A percentile compares a stretch with the other conserved stretches of the same genome.
Conservation (phyloP, 331 rosid genomes). For the Arachis monticola region DNA sequence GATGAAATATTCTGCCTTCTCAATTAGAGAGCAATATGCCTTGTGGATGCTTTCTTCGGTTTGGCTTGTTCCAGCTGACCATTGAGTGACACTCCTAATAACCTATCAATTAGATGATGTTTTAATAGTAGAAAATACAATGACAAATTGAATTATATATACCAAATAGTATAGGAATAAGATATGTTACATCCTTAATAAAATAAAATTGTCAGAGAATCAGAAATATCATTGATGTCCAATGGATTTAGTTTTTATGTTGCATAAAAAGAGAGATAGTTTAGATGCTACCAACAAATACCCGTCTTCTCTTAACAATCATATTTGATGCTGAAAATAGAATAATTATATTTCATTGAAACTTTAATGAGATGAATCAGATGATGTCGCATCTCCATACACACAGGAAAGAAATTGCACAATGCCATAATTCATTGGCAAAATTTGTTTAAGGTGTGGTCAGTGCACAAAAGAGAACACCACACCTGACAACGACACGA, state of each 20-base stretch:
- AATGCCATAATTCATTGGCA: constrained; percentile 17
- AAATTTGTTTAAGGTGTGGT: constrained; percentile 2
- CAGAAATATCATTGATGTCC: constrained; percentile 15
- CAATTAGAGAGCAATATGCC: constrained; percentile 94
- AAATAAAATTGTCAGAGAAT: constrained; percentile 27
- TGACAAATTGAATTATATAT: not conserved
- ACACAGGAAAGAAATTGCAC: constrained; percentile 3
- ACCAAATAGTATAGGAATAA: constrained; percentile 17
- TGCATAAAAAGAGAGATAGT: constrained; percentile 8
- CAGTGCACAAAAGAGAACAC: constrained; percentile 27
- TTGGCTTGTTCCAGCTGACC: constrained; percentile 99
- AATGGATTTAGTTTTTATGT: constrained; percentile 16
- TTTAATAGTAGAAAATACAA: constrained; percentile 33
- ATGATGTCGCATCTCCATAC: constrained; percentile 8
- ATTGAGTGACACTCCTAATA: constrained; percentile 95
- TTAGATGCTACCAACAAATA: constrained; percentile 21
- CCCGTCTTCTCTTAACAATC: constrained; percentile 20
- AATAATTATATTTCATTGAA: constrained; percentile 15
- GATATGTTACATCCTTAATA: constrained; percentile 24
- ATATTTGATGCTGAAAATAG: constrained; percentile 10
- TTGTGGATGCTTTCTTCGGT: constrained; percentile 90
- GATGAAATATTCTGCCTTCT: constrained; percentile 89
- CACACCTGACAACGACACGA: constrained; percentile 93
- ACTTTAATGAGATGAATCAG: constrained; percentile 6
- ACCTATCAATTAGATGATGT: constrained; percentile 58